Evolutionary conservation across 345 rosid species (phyloP).

Genomic region (Brassica incana): DNA sequence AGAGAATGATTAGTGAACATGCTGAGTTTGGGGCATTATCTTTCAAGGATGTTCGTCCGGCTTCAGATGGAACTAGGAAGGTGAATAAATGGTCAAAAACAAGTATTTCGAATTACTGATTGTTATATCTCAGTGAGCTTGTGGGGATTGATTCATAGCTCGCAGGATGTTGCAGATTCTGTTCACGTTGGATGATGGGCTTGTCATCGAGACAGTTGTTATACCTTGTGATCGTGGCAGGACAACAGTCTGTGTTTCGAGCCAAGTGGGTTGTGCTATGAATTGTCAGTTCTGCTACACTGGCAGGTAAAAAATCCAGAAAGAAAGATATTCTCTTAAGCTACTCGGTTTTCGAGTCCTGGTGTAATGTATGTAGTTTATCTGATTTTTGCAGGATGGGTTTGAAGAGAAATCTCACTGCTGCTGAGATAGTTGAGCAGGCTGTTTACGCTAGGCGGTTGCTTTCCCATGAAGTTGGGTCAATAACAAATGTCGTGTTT

Average conservation of each 20-base stretch:
- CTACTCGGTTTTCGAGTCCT: not conserved
- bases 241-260: constrained; percentile 87
- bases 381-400: constrained; percentile 64
- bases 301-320: constrained; percentile 60
- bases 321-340: not conserved
- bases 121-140: not conserved
- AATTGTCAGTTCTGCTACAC: constrained; percentile 96
- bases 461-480: constrained; percentile 61
- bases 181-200: constrained; percentile 75
- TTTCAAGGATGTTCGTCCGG: constrained; percentile 61
- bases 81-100: constrained; percentile 40
- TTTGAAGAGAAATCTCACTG: constrained; percentile 73
- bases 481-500: constrained; percentile 83
- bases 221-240: constrained; percentile 90
- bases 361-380: not conserved
- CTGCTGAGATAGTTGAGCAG: constrained; percentile 92
- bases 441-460: constrained; percentile 73
- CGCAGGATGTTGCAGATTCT: constrained; percentile 90
- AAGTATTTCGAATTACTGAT: not conserved
- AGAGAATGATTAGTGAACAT: constrained; percentile 64
- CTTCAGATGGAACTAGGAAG: constrained; percentile 91
- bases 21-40: constrained; percentile 70
- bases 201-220: constrained; percentile 76
- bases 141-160: constrained; percentile 48
- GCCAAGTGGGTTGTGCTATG: constrained; percentile 96